phyloP scores from a whole-genome alignment of 176 grass and related monocot genomes.

The bread wheat (Triticum aestivum) region IWGSC_CS_RefSeq_v2.1 NC_057811.1:321540211-321540710 shows the following conservation, averaged over 20 bases:
- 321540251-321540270: conserved; percentile 3
- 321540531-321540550: conserved; percentile 19
- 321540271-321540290: neutral
- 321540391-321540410: neutral
- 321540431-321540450: conserved; percentile 19
- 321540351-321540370: neutral
- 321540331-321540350: neutral
- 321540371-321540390: conserved; percentile 19
- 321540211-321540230: conserved; percentile 17
- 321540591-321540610: neutral
- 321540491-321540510: neutral
- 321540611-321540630: neutral
- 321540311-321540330: conserved; percentile 5
- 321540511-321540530: neutral
- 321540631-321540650: conserved; percentile 22
- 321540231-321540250: neutral
- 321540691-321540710: conserved; percentile 34
- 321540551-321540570: neutral
- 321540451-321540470: conserved; percentile 26
- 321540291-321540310: neutral
- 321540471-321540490: conserved; percentile 16
- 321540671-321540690: neutral
- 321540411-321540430: conserved; percentile 22
- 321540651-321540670: conserved; percentile 17
- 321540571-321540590: conserved; percentile 1